A percentile compares a stretch with the other conserved stretches of the same genome.
phyloP scores from a whole-genome alignment of 139 green algal species.

The Bryopsis sp. region DNA sequence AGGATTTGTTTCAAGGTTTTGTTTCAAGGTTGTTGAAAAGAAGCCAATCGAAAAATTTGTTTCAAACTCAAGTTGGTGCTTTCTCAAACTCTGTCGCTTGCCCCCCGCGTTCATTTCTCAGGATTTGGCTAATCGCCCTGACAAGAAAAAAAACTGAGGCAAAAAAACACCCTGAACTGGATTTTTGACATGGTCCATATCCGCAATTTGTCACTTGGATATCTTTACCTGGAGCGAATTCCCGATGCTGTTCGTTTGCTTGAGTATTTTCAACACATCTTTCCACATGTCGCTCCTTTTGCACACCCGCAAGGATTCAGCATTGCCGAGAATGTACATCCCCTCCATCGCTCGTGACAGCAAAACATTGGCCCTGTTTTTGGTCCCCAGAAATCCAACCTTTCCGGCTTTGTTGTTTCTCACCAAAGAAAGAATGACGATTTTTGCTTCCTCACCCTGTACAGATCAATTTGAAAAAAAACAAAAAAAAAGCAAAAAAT shows the following conservation, averaged over 20 bases:
- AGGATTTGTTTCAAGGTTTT: too few relatives aligned
- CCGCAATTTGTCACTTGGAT: neutral
- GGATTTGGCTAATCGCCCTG: too few relatives aligned
- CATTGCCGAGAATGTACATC: conserved; percentile 62
- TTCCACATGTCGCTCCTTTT: conserved; percentile 39
- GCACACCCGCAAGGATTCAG: conserved; percentile 26
- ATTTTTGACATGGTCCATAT: neutral
- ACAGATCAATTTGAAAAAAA: neutral
- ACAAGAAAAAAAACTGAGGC: too few relatives aligned
- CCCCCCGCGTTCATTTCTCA: neutral
- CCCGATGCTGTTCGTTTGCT: conserved; percentile 25
- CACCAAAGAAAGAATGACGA: conserved; percentile 58
- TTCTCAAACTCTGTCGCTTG: neutral
- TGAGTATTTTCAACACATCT: conserved; percentile 33
- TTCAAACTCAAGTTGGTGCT: neutral
- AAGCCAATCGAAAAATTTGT: neutral
- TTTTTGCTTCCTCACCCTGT: conserved; percentile 61
- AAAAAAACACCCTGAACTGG: neutral
- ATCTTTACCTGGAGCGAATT: conserved; percentile 26
- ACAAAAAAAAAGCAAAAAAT: conserved; percentile 32
- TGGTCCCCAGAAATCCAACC: conserved; percentile 58
- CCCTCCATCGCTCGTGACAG: conserved; percentile 51
- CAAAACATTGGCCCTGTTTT: conserved; percentile 67
- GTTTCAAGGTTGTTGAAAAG: too few relatives aligned
- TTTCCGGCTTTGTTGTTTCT: conserved; percentile 46